Conservation (phyloP, 257 asterid genomes). For the Primulina eburnea region DNA sequence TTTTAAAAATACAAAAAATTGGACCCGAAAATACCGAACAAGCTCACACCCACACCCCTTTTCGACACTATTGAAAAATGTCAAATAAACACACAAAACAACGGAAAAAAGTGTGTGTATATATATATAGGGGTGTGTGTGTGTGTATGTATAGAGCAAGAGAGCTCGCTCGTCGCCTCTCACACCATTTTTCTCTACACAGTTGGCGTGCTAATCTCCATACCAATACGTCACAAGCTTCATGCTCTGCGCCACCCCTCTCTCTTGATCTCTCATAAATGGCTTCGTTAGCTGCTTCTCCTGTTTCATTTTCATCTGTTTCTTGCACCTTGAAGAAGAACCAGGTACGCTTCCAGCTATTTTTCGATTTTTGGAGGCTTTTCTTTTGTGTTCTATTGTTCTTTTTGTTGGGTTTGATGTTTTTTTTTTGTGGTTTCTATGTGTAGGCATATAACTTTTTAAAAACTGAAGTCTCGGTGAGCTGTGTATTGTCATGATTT, state of each 20-base stretch:
- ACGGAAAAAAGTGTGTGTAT: no score
- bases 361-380: not conserved
- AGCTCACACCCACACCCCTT: not conserved
- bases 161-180: not conserved
- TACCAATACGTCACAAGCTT: conserved; percentile 36
- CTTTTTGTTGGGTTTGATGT: not conserved
- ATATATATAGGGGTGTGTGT: no score
- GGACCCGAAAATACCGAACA: not conserved
- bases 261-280: conserved; percentile 27
- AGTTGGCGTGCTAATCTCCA: not conserved
- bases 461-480: conserved; percentile 3
- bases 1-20: no score
- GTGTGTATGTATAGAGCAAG: not conserved
- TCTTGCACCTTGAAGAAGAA: conserved; percentile 55
- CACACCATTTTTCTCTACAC: not conserved
- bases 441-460: conserved; percentile 5
- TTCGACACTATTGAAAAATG: not conserved
- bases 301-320: conserved; percentile 41
- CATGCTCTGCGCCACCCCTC: conserved; percentile 59
- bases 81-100: no score
- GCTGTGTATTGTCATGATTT: not conserved
- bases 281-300: conserved; percentile 71
- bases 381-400: not conserved
- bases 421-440: not conserved
- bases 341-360: conserved; percentile 38